Conservation (phyloP, 352 stramenopile species). For the Globisporangium megalacanthum region DNA sequence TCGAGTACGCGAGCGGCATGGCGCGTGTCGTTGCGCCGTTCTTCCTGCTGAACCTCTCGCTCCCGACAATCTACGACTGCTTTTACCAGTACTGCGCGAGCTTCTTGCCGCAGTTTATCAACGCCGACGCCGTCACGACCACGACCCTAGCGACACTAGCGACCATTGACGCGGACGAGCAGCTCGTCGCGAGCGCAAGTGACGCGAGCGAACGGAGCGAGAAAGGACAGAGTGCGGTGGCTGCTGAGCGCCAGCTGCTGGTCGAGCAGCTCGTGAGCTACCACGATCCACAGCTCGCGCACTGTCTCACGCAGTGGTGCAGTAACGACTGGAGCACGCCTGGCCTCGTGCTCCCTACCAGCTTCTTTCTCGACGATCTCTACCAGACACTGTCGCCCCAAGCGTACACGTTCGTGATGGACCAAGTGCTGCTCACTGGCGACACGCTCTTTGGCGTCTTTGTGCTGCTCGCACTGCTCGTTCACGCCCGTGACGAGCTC, state of each 20-base stretch:
- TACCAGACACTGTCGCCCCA: constrained; percentile 57
- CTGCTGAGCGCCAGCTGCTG: constrained; percentile 52
- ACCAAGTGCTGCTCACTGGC: constrained; percentile 69
- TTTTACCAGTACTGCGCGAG: constrained; percentile 81
- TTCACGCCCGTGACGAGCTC: constrained; percentile 38
- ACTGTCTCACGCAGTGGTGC: constrained; percentile 71
- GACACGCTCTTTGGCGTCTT: constrained; percentile 73
- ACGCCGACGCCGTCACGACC: constrained; percentile 17
- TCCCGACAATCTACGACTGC: constrained; percentile 80
- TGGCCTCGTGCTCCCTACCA: constrained; percentile 38
- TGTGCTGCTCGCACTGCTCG: constrained; percentile 52
- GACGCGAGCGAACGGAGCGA: constrained; percentile 16
- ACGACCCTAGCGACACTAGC: background rate
- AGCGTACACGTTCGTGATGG: constrained; percentile 68
- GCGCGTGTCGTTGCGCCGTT: constrained; percentile 68
- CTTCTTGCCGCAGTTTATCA: constrained; percentile 71
- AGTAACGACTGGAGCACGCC: constrained; percentile 61
- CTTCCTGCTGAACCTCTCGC: constrained; percentile 61
- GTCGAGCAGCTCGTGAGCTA: constrained; percentile 71
- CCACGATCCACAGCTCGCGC: constrained; percentile 58
- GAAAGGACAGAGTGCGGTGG: constrained; percentile 5
- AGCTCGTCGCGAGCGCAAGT: background rate
- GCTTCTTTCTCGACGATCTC: constrained; percentile 61
- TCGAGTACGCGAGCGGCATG: constrained; percentile 70
- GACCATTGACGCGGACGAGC: background rate